Evolutionary conservation across 345 rosid genomes (phyloP).

Genomic region (Lumnitzera littorea): DNA sequence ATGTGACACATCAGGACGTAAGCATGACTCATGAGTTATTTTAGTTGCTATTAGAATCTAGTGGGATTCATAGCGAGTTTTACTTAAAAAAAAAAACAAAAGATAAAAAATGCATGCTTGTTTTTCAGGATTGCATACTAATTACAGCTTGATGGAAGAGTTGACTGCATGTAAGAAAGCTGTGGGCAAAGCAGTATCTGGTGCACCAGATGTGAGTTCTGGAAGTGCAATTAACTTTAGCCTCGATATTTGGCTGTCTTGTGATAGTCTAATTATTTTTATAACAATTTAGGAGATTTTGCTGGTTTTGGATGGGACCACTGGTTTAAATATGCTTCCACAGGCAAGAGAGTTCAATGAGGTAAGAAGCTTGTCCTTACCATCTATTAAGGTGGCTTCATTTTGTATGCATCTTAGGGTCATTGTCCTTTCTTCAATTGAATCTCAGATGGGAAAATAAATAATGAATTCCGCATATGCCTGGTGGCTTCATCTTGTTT

Average conservation of each 20-base stretch:
- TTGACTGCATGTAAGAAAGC: conserved; percentile 83
- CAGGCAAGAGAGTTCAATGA: conserved; percentile 99
- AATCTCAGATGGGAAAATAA: not conserved
- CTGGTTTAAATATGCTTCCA: conserved; percentile 97
- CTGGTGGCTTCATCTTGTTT: not conserved
- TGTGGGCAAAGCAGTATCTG: conserved; percentile 64
- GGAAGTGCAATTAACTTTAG: not conserved
- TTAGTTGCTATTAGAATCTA: conserved; percentile 4
- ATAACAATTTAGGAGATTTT: conserved; percentile 59
- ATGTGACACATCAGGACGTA: conserved; percentile 97
- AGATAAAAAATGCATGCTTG: conserved; percentile 6
- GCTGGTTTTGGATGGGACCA: conserved; percentile 92
- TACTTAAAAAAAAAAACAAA: too few relatives aligned
- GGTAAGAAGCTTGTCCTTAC: conserved; percentile 30
- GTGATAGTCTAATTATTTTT: not conserved
- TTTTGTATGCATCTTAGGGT: not conserved
- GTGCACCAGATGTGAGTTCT: conserved; percentile 75
- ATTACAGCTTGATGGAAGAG: conserved; percentile 95
- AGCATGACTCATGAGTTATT: conserved; percentile 27
- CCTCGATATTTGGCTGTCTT: not conserved
- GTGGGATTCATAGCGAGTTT: not conserved
- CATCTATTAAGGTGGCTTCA: not conserved
- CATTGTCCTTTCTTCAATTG: not conserved
- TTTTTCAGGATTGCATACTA: conserved; percentile 82
- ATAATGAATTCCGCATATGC: too few relatives aligned